Evolutionary conservation across 148 eudicot genomes (phyloP), one percentile per base, ranked within the genome.

Genomic region (Camellia japonica): DNA sequence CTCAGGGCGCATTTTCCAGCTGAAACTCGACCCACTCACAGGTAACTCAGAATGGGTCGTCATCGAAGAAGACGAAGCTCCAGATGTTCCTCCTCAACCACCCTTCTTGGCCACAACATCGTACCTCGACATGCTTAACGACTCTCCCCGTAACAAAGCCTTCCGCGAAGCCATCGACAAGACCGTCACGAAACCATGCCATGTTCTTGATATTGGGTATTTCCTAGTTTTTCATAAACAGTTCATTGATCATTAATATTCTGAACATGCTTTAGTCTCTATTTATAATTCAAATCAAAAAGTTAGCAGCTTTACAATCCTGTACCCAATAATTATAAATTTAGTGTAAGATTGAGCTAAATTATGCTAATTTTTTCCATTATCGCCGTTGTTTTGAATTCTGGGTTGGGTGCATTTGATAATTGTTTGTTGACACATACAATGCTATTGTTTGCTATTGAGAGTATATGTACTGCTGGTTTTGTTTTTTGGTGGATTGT

Each of bases 71-170:
- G 86, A 88, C 61, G 92, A 87, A 61, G 69, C 41, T 14, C 73
- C 74, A 11, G 78, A 78, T 12, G 66, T 46, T 38, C 56, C 70
- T 16, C 44, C 80, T 80, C 73, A 76, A 5, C 69, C 83, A 54
- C 85, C 89, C 60, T 82, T 86, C 13, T 80, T 94, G 47, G 92
- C 90, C 0, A 82, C 90, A 3, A 92, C 98, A 44, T 92, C 93
- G 51, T 94, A 94, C 61, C 91, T 94, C 9, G 98, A 94, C 83
- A 94, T 94, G 97, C 95, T 94, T 19, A 94, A 94, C 60, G 98
- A 93, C 70, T 73, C 78, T 23, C 75, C 80, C 6, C 85, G 98
- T 71, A 94, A 93, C 83, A 81, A 55, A 72, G 98, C 93, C n/a
- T 94, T 68, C 73, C 88, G 90, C 11, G 65, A 61, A 5, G 98